These are phyloP conservation scores for Venturia nashicola DNA, from an alignment of 2,329 filamentous ascomycete genomes.

Conservation along the genomic window DNA sequence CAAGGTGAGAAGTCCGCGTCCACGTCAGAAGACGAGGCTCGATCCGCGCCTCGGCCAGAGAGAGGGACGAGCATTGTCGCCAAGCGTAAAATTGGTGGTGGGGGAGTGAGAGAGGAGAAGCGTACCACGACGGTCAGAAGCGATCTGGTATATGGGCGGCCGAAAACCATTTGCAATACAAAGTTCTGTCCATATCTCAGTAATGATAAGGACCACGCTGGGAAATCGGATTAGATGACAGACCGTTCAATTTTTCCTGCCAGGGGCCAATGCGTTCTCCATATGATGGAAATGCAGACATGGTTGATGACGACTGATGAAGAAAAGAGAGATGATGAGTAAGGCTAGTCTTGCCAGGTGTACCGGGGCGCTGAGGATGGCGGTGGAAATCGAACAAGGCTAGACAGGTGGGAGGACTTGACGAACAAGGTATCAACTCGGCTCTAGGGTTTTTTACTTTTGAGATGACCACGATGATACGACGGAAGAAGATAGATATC, in stretches of 20 bases:
- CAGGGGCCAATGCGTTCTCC: slow-evolving; percentile 7
- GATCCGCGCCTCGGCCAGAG: neutral
- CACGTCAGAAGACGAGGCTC: neutral
- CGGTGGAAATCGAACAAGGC: neutral
- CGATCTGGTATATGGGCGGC: slow-evolving; percentile 53
- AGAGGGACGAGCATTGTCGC: neutral
- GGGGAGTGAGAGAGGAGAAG: neutral
- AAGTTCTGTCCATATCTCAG: neutral
- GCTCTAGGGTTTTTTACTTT: neutral
- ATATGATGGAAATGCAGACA: neutral
- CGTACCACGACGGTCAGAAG: slow-evolving; percentile 64
- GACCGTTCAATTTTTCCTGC: slow-evolving; percentile 10
- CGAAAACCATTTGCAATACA: slow-evolving; percentile 43
- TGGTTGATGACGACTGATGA: neutral
- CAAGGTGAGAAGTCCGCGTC: neutral
- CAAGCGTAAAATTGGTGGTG: neutral
- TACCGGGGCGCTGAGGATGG: neutral
- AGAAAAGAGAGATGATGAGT: neutral
- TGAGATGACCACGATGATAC: neutral
- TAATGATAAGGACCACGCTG: neutral
- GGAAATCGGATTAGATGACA: neutral
- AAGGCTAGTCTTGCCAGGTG: slow-evolving; percentile 8
- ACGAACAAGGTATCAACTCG: neutral
- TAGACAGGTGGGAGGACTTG: neutral
- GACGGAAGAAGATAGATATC: neutral